Base-by-base conservation (phyloP, 257 asterid species). In the Sherardia arvensis region DNA sequence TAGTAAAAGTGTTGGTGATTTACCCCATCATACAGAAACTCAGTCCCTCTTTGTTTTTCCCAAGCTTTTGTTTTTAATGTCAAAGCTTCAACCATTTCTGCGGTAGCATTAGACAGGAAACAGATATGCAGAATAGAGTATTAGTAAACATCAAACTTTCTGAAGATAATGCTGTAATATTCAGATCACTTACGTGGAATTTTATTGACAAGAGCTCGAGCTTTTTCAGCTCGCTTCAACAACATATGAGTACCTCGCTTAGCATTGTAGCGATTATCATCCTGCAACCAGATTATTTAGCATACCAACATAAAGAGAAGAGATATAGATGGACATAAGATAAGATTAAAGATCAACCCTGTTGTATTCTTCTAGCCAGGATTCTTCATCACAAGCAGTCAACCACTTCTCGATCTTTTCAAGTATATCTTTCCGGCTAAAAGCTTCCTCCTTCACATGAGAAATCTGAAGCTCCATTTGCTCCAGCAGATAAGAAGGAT, bases 301-400 rank as follows among this genome's bases (percentile, higher is more conserved):
- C 20, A 56, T 66, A 61, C 57, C 14, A 56, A 71, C 38, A 34
- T 33, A 34, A 58, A 49, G 12, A 27, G 12, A 60, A 27, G 17
- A 27, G 27, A 56, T 32, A 20, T 26, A 18, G 58, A 32, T 59
- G 26, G 1, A 12, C 33, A 28, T 14, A 36, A 60, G 62, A 28
- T 14, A 36, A 60, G 62, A 29, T 60, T 62, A 56, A 73, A 21
- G 48, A 73, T 87, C 53, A 60, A 89, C 97, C 97, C 94, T 84
- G 64, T 76, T 89, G 83, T 89, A 92, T 75, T 92, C 97, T 81
- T 89, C 99, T 68, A 92, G 83, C 99, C 99, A 92, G 77, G 76
- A 18, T 77, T 88, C 95, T 79, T 91, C 95, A 59, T 86, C 95
- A 69, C 98, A 84, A 45, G 98, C 95, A 45, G 75, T 77, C 73